Evolutionary conservation across 2,329 filamentous ascomycete species (phyloP), one percentile per base, ranked within the genome.

Genomic region (Venturia effusa): DNA sequence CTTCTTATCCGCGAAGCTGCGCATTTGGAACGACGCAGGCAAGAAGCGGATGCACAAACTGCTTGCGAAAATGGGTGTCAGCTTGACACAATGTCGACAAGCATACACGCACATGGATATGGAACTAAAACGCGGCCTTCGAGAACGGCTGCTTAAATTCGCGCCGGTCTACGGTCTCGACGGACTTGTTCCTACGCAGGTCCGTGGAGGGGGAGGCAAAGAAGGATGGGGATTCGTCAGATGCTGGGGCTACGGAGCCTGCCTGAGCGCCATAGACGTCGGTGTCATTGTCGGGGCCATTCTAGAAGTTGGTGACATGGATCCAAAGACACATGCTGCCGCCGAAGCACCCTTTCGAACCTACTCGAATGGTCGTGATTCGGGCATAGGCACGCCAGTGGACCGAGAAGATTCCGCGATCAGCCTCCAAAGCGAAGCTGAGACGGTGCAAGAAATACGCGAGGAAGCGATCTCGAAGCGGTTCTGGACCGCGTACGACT

Each of bases 81-180:
- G 90, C 71, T 80, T 97, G 43, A 88, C 88, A 5, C 93, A 99
- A 76, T 96, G 92, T 77, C 92, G 91, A 70, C 94, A 97, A 75
- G 93, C 87, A 72, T 99, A 97, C 73, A 91, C 92, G 0, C 94
- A 99, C 74, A 97, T 99, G 92, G 93, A 97, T 75, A 95, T 97
- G 86, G 88, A 96, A 75, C 79, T 99, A 40, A 99, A 97, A 76
- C 87, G 90, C 5, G 90, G 90, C 37, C 78, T 97, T 37, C 86
- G 93, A 51, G 85, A 90, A 59, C 90, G 95, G 66, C 81, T 99
- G 1, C 81, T 97, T 24, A 93, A 93, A 70, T 97, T 96, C 72
- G 92, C 92, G 0, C 91, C 91, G 0, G 82, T 96, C 66, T 99
- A 97, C 74, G 94, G 95, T 34, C 83, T 99, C 1, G 92, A 97